A percentile compares a stretch with the other conserved stretches of the same genome.
These are phyloP conservation scores for Debaryomycetaceae sp. DNA, from an alignment of 1,139 yeast genomes.

Conservation along the genomic window DNA sequence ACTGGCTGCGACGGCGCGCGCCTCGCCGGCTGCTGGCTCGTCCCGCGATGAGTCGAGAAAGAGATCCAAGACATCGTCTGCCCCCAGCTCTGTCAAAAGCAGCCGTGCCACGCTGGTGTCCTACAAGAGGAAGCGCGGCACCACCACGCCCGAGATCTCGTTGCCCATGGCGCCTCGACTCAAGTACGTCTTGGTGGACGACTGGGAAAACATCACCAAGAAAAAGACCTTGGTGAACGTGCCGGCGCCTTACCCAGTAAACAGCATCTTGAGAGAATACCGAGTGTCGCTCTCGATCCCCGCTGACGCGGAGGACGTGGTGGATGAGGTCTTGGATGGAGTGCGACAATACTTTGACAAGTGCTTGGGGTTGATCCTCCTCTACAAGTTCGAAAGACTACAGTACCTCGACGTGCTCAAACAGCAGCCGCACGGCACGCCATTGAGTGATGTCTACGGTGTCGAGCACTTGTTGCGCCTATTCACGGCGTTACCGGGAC, in stretches of 20 bases:
- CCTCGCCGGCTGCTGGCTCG: background rate
- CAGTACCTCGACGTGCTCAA: constrained; percentile 61
- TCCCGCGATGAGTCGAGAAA: too few relatives aligned
- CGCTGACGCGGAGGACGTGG: constrained; percentile 42
- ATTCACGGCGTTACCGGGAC: constrained; percentile 73
- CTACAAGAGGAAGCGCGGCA: too few relatives aligned
- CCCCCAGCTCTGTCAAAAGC: constrained; percentile 9
- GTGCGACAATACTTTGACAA: constrained; percentile 73
- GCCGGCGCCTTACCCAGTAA: constrained; percentile 54
- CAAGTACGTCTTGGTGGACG: constrained; percentile 75
- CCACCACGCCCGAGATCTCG: constrained; percentile 33
- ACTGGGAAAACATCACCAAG: constrained; percentile 89
- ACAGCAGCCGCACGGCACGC: constrained; percentile 24
- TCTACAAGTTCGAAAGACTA: constrained; percentile 80
- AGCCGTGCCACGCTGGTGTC: too few relatives aligned
- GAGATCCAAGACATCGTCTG: too few relatives aligned
- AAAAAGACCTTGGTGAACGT: constrained; percentile 63
- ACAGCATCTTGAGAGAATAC: constrained; percentile 49
- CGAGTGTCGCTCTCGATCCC: constrained; percentile 21
- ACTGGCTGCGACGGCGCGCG: constrained; percentile 8
- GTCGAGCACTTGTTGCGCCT: constrained; percentile 72
- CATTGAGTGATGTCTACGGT: constrained; percentile 57
- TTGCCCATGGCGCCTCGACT: constrained; percentile 60
- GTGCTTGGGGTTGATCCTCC: constrained; percentile 63
- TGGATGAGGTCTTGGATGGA: constrained; percentile 68